A percentile compares a stretch with the other conserved stretches of the same genome.
Conservation (phyloP, 2,329 filamentous ascomycete species). For the Ploettnerulaceae sp. region DNA sequence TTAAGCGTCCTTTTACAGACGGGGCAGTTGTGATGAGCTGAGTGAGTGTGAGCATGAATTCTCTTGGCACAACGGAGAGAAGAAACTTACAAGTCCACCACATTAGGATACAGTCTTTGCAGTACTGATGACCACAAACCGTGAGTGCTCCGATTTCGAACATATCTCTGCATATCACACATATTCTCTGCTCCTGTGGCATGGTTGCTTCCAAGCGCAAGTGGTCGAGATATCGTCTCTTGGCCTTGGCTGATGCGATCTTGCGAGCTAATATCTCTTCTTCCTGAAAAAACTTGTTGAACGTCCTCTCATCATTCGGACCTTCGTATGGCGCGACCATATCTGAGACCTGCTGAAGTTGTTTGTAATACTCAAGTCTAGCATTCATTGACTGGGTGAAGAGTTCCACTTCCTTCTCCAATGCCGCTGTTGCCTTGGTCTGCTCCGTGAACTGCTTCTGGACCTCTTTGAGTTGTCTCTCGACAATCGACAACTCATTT, state of each 20-base stretch:
- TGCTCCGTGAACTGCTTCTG: conserved; percentile 51
- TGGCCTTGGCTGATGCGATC: conserved; percentile 61
- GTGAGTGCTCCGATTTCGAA: conserved; percentile 81
- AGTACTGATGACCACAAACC: conserved; percentile 87
- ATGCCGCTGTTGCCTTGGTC: conserved; percentile 41
- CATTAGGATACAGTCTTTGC: conserved; percentile 74
- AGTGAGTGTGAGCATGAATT: not conserved
- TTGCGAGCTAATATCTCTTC: conserved; percentile 52
- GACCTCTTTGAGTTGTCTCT: conserved; percentile 55
- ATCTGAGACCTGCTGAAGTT: conserved; percentile 88
- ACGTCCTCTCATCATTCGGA: conserved; percentile 21
- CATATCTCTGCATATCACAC: conserved; percentile 75
- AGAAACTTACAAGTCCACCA: conserved; percentile 57
- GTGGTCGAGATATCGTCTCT: conserved; percentile 64
- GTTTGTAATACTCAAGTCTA: conserved; percentile 83
- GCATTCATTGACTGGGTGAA: conserved; percentile 79
- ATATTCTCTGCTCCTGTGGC: conserved; percentile 61
- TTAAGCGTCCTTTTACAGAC: conserved; percentile 71
- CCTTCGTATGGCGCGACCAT: conserved; percentile 73
- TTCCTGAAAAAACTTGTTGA: conserved; percentile 50
- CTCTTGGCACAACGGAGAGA: not conserved
- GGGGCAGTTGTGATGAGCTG: conserved; percentile 69
- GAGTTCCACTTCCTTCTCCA: conserved; percentile 68
- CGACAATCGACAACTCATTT: conserved; percentile 61
- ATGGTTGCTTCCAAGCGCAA: conserved; percentile 39